Evolutionary conservation across 108 stramenopile genomes (phyloP).

Genomic region (Pseudonitzschia pungens): DNA sequence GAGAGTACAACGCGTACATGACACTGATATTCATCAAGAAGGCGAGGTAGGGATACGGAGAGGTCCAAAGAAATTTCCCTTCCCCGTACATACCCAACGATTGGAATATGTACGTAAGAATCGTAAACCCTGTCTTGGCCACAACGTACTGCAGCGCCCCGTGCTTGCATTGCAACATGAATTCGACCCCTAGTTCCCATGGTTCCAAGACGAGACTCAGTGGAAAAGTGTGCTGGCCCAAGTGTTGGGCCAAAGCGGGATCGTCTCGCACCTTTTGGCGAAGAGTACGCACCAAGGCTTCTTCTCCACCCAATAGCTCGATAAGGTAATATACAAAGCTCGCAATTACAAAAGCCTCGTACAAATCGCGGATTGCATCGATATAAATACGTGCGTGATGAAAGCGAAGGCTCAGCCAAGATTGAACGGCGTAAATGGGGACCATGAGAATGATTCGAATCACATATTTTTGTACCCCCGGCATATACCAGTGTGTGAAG

Average conservation of each 20-base stretch:
- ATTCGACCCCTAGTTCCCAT: slow-evolving; percentile 82
- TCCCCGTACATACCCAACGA: slow-evolving; percentile 76
- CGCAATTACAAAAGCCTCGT: slow-evolving; percentile 93
- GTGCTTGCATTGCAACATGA: slow-evolving; percentile 84
- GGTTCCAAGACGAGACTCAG: slow-evolving; percentile 53
- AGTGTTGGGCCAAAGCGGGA: slow-evolving; percentile 32
- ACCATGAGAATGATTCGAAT: slow-evolving; percentile 92
- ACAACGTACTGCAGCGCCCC: slow-evolving; percentile 97
- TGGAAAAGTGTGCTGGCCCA: slow-evolving; percentile 55
- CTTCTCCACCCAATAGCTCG: slow-evolving; percentile 85
- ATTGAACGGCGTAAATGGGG: slow-evolving; percentile 90
- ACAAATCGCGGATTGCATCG: slow-evolving; percentile 71
- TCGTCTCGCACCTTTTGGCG: slow-evolving; percentile 41
- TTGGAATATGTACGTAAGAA: slow-evolving; percentile 74
- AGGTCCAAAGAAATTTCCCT: slow-evolving; percentile 66
- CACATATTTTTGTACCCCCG: slow-evolving; percentile 87
- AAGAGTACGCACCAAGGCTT: slow-evolving; percentile 65
- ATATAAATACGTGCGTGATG: slow-evolving; percentile 76
- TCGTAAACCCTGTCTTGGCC: slow-evolving; percentile 68
- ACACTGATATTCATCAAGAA: slow-evolving; percentile 81
- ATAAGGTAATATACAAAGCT: slow-evolving; percentile 93
- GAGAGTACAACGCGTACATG: slow-evolving; percentile 91
- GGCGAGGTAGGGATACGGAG: slow-evolving; percentile 78
- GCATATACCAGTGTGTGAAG: slow-evolving; percentile 88
- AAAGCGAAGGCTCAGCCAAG: slow-evolving; percentile 86